A percentile compares a stretch with the other conserved stretches of the same genome.
Conservation (phyloP, 2,329 filamentous ascomycete genomes). For the Cladophialophora carrionii region DNA sequence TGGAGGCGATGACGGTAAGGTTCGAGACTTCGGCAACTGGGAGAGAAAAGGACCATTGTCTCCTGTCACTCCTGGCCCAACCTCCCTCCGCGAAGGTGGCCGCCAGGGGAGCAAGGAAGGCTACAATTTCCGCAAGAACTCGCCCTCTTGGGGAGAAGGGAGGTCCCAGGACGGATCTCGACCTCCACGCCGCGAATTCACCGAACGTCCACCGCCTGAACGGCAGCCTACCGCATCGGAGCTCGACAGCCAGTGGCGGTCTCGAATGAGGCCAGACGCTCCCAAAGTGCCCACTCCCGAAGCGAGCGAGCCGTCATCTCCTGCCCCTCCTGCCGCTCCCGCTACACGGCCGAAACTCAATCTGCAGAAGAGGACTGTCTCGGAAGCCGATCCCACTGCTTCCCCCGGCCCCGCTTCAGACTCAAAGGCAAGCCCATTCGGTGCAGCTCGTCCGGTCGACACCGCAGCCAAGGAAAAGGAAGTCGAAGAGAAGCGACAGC, state of each 20-base stretch:
- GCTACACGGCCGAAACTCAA: conserved; percentile 79
- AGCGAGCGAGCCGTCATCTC: conserved; percentile 74
- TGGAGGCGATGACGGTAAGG: conserved; percentile 70
- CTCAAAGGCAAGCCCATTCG: conserved; percentile 89
- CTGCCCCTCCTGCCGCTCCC: conserved; percentile 64
- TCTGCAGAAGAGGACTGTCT: conserved; percentile 86
- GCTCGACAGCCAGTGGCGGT: conserved; percentile 89
- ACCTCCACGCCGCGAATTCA: conserved; percentile 76
- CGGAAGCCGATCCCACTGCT: conserved; percentile 65
- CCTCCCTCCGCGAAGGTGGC: conserved; percentile 58
- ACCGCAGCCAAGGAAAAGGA: conserved; percentile 86
- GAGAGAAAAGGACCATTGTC: conserved; percentile 91
- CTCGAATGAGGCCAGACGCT: conserved; percentile 83
- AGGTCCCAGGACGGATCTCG: conserved; percentile 74
- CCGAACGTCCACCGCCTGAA: conserved; percentile 68
- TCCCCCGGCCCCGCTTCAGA: conserved; percentile 57
- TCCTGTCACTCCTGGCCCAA: conserved; percentile 58
- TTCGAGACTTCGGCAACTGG: conserved; percentile 85
- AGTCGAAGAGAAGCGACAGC: conserved; percentile 83
- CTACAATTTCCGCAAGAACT: conserved; percentile 62
- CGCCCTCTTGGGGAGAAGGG: conserved; percentile 74
- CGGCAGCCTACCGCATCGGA: conserved; percentile 84
- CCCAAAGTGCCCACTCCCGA: conserved; percentile 68
- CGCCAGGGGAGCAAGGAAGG: conserved; percentile 64
- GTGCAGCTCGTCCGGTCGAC: conserved; percentile 90